Percentiles rank a stretch among this genome's conserved stretches.
phyloP scores from a whole-genome alignment of 768 basidiomycete genomes.

The Tylopilus sp. region DNA sequence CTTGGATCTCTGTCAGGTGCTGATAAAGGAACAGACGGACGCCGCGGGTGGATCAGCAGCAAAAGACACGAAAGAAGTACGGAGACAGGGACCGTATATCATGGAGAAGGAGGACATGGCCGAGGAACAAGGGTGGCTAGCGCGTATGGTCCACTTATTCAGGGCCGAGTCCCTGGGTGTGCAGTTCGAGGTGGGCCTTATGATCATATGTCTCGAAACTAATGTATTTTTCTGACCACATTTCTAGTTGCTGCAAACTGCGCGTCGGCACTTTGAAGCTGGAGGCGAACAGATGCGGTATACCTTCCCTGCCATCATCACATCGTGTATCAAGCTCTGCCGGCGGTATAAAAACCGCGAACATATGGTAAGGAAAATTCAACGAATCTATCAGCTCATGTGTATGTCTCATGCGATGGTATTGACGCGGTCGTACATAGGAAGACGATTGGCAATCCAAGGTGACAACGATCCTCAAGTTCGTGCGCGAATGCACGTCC shows the following conservation, averaged over 20 bases:
- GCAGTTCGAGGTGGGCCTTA: slow-evolving; percentile 76
- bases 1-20: slow-evolving; percentile 86
- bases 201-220: not conserved
- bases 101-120: slow-evolving; percentile 88
- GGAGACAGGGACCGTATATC: slow-evolving; percentile 57
- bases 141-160: slow-evolving; percentile 97
- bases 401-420: not conserved
- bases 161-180: slow-evolving; percentile 78
- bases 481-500: slow-evolving; percentile 88
- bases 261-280: slow-evolving; percentile 82
- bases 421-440: slow-evolving; percentile 35
- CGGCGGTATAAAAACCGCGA: slow-evolving; percentile 85
- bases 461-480: slow-evolving; percentile 88
- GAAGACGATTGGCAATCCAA: slow-evolving; percentile 86
- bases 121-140: slow-evolving; percentile 99
- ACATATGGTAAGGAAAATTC: slow-evolving; percentile 46
- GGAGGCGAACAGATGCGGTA: slow-evolving; percentile 95
- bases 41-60: slow-evolving; percentile 33
- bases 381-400: not conserved
- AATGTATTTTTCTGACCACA: not conserved
- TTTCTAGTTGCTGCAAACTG: slow-evolving; percentile 83
- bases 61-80: slow-evolving; percentile 38
- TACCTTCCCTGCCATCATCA: slow-evolving; percentile 95
- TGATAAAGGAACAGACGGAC: slow-evolving; percentile 83
- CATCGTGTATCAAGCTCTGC: slow-evolving; percentile 89